Base-by-base conservation (phyloP, 768 basidiomycete species). In the Hypholoma fasciculare region DNA sequence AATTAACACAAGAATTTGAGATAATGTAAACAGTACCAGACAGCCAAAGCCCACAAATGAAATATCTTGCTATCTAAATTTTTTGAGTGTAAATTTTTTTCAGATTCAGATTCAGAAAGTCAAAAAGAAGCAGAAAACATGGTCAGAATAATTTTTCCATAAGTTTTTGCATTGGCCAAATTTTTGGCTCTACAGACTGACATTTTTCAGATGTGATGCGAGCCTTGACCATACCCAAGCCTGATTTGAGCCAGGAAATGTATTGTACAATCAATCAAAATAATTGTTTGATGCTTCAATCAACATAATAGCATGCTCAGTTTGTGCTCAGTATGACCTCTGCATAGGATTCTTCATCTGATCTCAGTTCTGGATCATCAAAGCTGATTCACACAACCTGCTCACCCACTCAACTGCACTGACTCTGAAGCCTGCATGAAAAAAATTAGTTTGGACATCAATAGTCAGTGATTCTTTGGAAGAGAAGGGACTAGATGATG, bases 281-380 rank as follows among this genome's bases (percentile, higher is more conserved):
- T 23, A 49, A 42, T 70, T 67, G 16, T 71, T 52, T 42, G 72
- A 56, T 13, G 71, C 69, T 27, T 78, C 74, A 14, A 76, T 57
- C 14, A 57, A 30, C 64, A 70, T 67, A 74, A 76, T 73, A 9
- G 70, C 71, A 1, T 40, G 17, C 48, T 68, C 49, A 4, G 54
- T 57, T 57, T 79, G 78, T 8, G 56, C 61, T 65, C 68, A 74
- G 56, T 27, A 76, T 72, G 17, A 75, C 69, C 3, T 78, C 71
- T 27, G 63, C 23, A 23, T n/a, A n/a, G n/a, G n/a, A n/a, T n/a
- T 23, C 23, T 23, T 23, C 23, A 23, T n/a, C n/a, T n/a, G n/a
- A n/a, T n/a, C n/a, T n/a, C n/a, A n/a, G n/a, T n/a, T n/a, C n/a
- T n/a, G n/a, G n/a, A n/a, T n/a, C n/a, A n/a, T n/a, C n/a, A n/a